phyloP scores from a whole-genome alignment of 306 rosid species.

The Rosa persica region DNA sequence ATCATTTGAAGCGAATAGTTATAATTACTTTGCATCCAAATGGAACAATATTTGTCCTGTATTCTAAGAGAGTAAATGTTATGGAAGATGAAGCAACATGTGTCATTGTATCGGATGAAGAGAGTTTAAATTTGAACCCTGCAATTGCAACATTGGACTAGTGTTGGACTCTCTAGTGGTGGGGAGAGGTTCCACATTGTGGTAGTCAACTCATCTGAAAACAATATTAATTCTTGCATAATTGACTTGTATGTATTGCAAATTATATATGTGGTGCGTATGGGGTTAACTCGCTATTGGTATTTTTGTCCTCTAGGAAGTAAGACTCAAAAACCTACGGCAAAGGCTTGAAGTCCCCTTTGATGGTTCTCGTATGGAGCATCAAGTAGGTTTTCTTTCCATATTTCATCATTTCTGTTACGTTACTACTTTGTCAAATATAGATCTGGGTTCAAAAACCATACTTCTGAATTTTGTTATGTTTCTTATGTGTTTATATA shows the following conservation, averaged over 20 bases:
- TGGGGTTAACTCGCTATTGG: slow-evolving; percentile 5
- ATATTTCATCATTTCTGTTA: slow-evolving; percentile 6
- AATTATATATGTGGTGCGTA: slow-evolving; percentile 3
- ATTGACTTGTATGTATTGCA: background rate
- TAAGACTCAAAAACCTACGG: slow-evolving; percentile 56
- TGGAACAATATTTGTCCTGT: background rate
- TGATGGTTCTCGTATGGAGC: slow-evolving; percentile 78
- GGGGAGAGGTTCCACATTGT: background rate
- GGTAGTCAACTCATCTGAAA: background rate
- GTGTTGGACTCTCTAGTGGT: background rate
- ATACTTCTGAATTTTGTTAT: background rate
- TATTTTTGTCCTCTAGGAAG: slow-evolving; percentile 55
- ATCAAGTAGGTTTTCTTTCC: slow-evolving; percentile 61
- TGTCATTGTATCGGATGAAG: background rate
- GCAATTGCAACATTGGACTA: background rate
- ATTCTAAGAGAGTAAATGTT: background rate
- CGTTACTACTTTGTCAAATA: background rate
- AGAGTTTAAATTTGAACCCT: background rate
- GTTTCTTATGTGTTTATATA: background rate
- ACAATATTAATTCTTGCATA: background rate
- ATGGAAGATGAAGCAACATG: background rate
- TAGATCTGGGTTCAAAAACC: background rate
- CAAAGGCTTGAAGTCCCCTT: slow-evolving; percentile 80
- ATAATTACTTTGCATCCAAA: background rate
- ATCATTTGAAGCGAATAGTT: background rate